Percentiles rank a stretch among this genome's conserved stretches.
Evolutionary conservation across 345 rosid genomes (phyloP).

Genomic region (Reutealis trisperma): DNA sequence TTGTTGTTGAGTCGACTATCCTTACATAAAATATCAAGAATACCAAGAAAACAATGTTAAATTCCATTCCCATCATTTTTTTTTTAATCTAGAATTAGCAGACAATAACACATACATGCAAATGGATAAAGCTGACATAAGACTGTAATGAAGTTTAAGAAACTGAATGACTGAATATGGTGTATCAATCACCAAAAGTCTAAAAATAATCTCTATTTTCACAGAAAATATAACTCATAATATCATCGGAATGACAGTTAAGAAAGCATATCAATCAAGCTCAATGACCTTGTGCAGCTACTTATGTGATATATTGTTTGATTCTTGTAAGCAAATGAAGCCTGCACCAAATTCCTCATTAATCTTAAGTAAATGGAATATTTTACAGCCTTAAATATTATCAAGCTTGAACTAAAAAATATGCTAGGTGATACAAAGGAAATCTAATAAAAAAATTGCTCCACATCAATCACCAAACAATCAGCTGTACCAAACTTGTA

Average conservation of each 20-base stretch:
- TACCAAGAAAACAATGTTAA: conserved; percentile 9
- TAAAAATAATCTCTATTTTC: background rate
- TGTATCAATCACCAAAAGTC: background rate
- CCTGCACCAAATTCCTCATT: background rate
- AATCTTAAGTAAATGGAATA: background rate
- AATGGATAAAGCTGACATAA: no score
- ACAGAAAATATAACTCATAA: background rate
- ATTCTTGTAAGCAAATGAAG: background rate
- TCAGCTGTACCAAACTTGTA: no score
- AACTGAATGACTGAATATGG: background rate
- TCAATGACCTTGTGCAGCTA: background rate
- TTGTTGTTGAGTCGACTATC: conserved; percentile 51
- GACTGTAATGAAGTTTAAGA: background rate
- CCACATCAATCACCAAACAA: background rate
- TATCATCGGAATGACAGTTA: background rate
- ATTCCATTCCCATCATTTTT: background rate
- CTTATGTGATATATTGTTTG: background rate
- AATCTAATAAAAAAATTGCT: background rate
- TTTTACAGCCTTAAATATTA: background rate
- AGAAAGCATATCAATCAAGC: background rate
- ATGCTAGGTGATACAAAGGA: background rate
- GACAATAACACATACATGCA: background rate
- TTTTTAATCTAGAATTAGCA: background rate
- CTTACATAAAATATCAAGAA: conserved; percentile 26
- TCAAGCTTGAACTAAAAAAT: background rate